These are phyloP conservation scores for Linum trigynum DNA, from an alignment of 345 rosid species.

Conservation along the genomic window DNA sequence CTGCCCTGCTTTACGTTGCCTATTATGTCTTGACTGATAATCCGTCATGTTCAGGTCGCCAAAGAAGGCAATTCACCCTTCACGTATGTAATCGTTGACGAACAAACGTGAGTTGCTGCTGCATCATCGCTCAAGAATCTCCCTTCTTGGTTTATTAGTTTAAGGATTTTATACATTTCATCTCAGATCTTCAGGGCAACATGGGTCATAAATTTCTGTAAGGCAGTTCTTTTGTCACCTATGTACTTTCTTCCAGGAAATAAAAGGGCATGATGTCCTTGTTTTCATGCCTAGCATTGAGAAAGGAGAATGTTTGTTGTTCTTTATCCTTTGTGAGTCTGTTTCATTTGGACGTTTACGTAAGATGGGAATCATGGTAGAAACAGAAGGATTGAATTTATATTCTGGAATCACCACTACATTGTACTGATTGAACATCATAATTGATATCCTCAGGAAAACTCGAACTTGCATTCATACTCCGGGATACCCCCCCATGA, in stretches of 20 bases:
- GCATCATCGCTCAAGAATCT: not conserved
- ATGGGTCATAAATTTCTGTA: no score
- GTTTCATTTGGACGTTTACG: no score
- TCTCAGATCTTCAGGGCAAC: no score
- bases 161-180: no score
- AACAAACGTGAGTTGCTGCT: conserved; percentile 50
- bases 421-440: not conserved
- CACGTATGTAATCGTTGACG: conserved; percentile 74
- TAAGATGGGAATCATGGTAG: not conserved
- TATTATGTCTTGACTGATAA: conserved; percentile 2
- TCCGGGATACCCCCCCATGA: conserved; percentile 67
- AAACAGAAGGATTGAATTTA: not conserved
- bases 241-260: no score
- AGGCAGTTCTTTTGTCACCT: no score
- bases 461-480: conserved; percentile 93
- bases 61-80: conserved; percentile 72
- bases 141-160: not conserved
- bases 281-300: no score
- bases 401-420: not conserved
- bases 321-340: not conserved
- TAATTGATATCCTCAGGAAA: conserved; percentile 42
- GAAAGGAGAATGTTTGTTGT: not conserved
- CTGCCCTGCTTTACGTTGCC: not conserved
- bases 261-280: no score
- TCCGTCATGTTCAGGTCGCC: conserved; percentile 43